Percentiles rank a stretch among this genome's conserved stretches.
Conservation (phyloP, 192 early-diverging fungal genomes). For the Endogone sp. region DNA sequence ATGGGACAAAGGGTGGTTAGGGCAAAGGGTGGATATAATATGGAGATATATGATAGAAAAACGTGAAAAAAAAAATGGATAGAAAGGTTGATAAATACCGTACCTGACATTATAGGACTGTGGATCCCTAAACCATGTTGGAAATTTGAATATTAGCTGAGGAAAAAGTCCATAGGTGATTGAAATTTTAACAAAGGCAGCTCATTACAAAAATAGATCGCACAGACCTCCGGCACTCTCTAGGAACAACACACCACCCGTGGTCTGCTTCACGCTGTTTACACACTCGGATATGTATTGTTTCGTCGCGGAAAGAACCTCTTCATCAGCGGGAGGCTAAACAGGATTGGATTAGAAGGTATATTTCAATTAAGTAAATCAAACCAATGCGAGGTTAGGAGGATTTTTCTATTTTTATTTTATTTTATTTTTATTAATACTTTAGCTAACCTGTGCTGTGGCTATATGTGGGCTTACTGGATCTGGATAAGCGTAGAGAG, state of each 20-base stretch:
- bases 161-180: slow-evolving; percentile 21
- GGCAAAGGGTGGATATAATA: too few species aligned
- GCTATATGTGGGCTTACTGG: slow-evolving; percentile 76
- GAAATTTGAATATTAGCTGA: background rate
- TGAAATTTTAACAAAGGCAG: slow-evolving; percentile 66
- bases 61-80: background rate
- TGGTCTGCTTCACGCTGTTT: slow-evolving; percentile 15
- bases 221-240: slow-evolving; percentile 75
- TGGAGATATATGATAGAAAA: background rate
- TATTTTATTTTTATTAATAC: too few species aligned
- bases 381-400: too few species aligned
- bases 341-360: background rate
- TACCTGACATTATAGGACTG: slow-evolving; percentile 70
- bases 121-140: slow-evolving; percentile 45
- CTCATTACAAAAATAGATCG: slow-evolving; percentile 33
- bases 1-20: too few species aligned
- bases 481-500: slow-evolving; percentile 64
- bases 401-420: too few species aligned
- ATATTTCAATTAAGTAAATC: background rate
- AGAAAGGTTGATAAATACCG: background rate
- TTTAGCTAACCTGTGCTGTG: slow-evolving; percentile 37
- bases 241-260: slow-evolving; percentile 48
- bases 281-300: slow-evolving; percentile 30
- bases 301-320: slow-evolving; percentile 36
- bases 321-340: slow-evolving; percentile 41